These are phyloP conservation scores for Colletotrichum chlorophyti DNA, from an alignment of 2,329 filamentous ascomycete genomes.

Conservation along the genomic window DNA sequence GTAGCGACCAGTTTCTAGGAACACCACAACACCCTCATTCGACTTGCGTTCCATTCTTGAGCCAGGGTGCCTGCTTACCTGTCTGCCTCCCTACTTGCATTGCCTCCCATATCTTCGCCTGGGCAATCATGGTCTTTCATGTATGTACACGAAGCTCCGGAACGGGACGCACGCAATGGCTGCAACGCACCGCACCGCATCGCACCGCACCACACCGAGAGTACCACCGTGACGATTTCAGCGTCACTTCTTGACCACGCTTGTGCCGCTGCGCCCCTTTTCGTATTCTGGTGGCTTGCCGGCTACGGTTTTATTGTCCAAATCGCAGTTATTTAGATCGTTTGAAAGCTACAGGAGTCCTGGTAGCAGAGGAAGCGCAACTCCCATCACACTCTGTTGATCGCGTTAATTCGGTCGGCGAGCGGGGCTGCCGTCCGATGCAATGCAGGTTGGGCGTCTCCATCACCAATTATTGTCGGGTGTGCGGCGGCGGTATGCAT, in stretches of 20 bases:
- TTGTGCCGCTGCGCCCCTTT: slow-evolving; percentile 20
- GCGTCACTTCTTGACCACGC: slow-evolving; percentile 17
- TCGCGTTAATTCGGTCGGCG: slow-evolving; percentile 14
- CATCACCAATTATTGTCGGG: slow-evolving; percentile 28
- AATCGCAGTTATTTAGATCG: slow-evolving; percentile 24
- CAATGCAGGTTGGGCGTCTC: slow-evolving; percentile 26
- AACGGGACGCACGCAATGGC: slow-evolving; percentile 25
- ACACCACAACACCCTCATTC: slow-evolving; percentile 25
- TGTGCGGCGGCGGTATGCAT: slow-evolving; percentile 26
- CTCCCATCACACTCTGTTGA: slow-evolving; percentile 13
- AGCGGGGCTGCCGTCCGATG: slow-evolving; percentile 16
- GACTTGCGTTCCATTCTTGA: slow-evolving; percentile 15
- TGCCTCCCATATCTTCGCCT: too few species aligned
- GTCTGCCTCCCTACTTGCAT: too few species aligned
- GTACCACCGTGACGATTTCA: slow-evolving; percentile 23
- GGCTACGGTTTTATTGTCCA: slow-evolving; percentile 4
- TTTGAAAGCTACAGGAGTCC: slow-evolving; percentile 12
- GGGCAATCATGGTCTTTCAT: not conserved
- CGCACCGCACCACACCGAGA: slow-evolving; percentile 5
- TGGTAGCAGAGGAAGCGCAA: slow-evolving; percentile 18
- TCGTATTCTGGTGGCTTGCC: slow-evolving; percentile 6
- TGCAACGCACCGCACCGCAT: slow-evolving; percentile 4
- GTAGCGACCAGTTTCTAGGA: slow-evolving; percentile 17
- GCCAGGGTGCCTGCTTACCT: too few species aligned
- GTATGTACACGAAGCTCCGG: slow-evolving; percentile 15